These are phyloP conservation scores for Raphanus sativus DNA, from an alignment of 345 rosid genomes.

Conservation along the genomic window DNA sequence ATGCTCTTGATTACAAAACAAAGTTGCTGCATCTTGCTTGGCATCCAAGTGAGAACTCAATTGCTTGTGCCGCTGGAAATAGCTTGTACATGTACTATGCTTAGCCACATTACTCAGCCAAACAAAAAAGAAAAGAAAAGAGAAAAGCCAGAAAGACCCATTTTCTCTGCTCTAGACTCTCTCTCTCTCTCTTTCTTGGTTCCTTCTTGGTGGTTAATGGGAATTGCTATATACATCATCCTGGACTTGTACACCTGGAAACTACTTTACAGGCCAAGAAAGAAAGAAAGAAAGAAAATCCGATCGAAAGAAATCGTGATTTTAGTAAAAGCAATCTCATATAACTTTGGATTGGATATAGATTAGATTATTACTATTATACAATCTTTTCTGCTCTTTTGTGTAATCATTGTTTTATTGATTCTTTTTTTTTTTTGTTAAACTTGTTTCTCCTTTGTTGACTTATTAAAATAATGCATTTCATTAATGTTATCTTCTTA, in stretches of 20 bases:
- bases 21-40: constrained; percentile 95
- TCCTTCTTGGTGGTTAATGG: constrained; percentile 9
- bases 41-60: constrained; percentile 93
- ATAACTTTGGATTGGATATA: constrained; percentile 37
- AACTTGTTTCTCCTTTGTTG: constrained; percentile 23
- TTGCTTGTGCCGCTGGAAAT: constrained; percentile 99
- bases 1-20: constrained; percentile 72
- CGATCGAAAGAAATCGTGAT: constrained; percentile 40
- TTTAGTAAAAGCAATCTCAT: constrained; percentile 33
- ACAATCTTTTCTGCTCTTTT: constrained; percentile 27
- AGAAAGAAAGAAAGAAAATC: constrained; percentile 19
- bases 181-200: neutral
- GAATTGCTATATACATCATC: constrained; percentile 9
- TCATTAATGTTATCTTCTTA: neutral
- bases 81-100: constrained; percentile 99
- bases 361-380: constrained; percentile 25
- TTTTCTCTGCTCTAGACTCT: constrained; percentile 18
- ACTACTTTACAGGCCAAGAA: constrained; percentile 31
- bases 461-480: constrained; percentile 19
- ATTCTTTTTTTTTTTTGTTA: constrained; percentile 38
- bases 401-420: constrained; percentile 40
- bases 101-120: constrained; percentile 28
- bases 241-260: constrained; percentile 20
- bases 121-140: neutral
- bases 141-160: neutral